phyloP scores from a whole-genome alignment of 2,329 filamentous ascomycete genomes.

The Fusarium nematophilum region DNA sequence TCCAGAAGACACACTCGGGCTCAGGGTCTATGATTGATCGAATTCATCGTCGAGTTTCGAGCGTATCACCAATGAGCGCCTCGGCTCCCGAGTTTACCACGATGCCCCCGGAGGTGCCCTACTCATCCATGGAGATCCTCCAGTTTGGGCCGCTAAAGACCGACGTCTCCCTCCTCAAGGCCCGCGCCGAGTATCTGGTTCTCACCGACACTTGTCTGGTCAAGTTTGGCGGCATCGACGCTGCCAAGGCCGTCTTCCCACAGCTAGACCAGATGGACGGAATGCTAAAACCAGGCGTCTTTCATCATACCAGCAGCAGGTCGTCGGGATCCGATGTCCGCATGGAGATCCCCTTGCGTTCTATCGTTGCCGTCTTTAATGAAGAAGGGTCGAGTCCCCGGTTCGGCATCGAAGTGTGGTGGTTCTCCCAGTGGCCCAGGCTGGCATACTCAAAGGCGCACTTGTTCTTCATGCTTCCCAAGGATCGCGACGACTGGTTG shows the following conservation, averaged over 20 bases:
- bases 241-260: constrained; percentile 61
- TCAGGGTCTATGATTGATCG: constrained; percentile 56
- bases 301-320: constrained; percentile 44
- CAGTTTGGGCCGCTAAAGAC: constrained; percentile 61
- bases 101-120: constrained; percentile 47
- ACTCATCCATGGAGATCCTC: constrained; percentile 54
- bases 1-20: constrained; percentile 53
- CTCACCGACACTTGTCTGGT: constrained; percentile 62
- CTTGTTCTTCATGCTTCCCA: constrained; percentile 61
- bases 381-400: constrained; percentile 62
- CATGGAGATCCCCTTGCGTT: constrained; percentile 61
- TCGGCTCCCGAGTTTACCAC: constrained; percentile 46
- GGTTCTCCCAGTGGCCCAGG: constrained; percentile 58
- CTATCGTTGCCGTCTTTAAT: constrained; percentile 64
- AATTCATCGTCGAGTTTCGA: constrained; percentile 55
- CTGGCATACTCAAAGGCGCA: constrained; percentile 60
- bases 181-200: constrained; percentile 63
- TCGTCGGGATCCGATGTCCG: constrained; percentile 52
- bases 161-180: constrained; percentile 61
- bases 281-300: constrained; percentile 35
- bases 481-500: constrained; percentile 63
- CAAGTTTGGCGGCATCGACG: constrained; percentile 61
- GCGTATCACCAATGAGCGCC: constrained; percentile 48
- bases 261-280: constrained; percentile 50
- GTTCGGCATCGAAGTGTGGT: constrained; percentile 68